Percentiles rank a stretch among this genome's conserved stretches.
Evolutionary conservation across 2,329 filamentous ascomycete genomes (phyloP).

Genomic region (Arthrocladium fulminans): DNA sequence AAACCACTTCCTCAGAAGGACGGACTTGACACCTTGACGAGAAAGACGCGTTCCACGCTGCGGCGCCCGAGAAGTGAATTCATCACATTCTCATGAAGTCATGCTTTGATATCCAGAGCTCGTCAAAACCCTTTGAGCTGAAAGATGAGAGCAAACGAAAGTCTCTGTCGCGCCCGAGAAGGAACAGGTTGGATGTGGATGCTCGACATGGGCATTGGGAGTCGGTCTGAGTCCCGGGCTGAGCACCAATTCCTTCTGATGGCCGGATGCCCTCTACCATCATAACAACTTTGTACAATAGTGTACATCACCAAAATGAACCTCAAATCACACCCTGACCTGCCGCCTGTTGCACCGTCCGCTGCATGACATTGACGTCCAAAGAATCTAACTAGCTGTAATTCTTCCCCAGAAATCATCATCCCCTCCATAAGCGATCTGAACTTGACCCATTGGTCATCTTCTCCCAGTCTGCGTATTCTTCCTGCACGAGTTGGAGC

Average conservation of each 20-base stretch:
- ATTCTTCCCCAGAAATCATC: neutral
- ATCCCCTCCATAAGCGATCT: slow-evolving; percentile 15
- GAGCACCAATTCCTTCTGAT: no score
- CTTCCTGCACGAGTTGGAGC: slow-evolving; percentile 49
- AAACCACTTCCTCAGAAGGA: slow-evolving; percentile 17
- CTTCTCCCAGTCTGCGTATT: slow-evolving; percentile 49
- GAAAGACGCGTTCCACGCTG: no score
- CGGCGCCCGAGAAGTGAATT: no score
- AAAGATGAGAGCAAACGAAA: no score
- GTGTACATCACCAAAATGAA: slow-evolving; percentile 6
- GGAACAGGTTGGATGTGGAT: no score
- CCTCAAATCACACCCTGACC: slow-evolving; percentile 11
- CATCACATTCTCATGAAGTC: no score
- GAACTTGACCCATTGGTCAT: slow-evolving; percentile 16
- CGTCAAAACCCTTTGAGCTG: no score
- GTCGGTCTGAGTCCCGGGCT: no score
- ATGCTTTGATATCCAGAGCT: no score
- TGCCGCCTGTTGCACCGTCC: slow-evolving; percentile 9
- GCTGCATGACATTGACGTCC: slow-evolving; percentile 15
- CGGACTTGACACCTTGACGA: neutral
- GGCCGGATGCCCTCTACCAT: neutral
- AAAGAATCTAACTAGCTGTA: neutral
- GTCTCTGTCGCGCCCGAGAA: no score
- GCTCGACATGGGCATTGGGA: no score
- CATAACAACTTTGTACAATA: slow-evolving; percentile 6